phyloP scores from a whole-genome alignment of 2,329 filamentous ascomycete genomes.

The Colletotrichum chrysophilum region DNA sequence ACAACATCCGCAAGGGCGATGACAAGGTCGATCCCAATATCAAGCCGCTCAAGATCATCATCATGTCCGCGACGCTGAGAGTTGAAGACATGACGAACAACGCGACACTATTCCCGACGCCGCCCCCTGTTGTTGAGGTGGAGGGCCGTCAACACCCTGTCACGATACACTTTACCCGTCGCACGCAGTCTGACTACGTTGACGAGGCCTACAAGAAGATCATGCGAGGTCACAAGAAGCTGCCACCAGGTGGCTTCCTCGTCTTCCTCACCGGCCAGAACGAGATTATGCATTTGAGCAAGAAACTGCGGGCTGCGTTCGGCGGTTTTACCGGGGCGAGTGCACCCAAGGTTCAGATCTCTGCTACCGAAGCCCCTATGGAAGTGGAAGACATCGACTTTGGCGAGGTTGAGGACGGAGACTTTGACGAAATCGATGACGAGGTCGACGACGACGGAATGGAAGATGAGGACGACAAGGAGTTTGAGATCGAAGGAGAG shows the following conservation, averaged over 20 bases:
- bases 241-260: slow-evolving; percentile 88
- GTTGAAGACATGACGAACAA: slow-evolving; percentile 93
- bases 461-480: slow-evolving; percentile 60
- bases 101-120: slow-evolving; percentile 73
- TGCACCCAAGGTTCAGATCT: slow-evolving; percentile 74
- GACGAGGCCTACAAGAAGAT: slow-evolving; percentile 91
- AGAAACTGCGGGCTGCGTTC: slow-evolving; percentile 74
- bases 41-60: slow-evolving; percentile 87
- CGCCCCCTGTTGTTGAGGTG: slow-evolving; percentile 85
- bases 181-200: slow-evolving; percentile 85
- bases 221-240: slow-evolving; percentile 82
- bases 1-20: slow-evolving; percentile 81
- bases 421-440: slow-evolving; percentile 65
- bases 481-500: slow-evolving; percentile 72
- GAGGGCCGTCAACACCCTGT: slow-evolving; percentile 93
- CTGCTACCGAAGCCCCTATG: slow-evolving; percentile 77
- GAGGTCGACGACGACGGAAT: slow-evolving; percentile 63
- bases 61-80: slow-evolving; percentile 96
- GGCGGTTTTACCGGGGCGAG: slow-evolving; percentile 60
- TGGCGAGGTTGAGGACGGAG: slow-evolving; percentile 70
- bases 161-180: slow-evolving; percentile 84
- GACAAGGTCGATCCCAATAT: slow-evolving; percentile 72
- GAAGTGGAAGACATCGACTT: slow-evolving; percentile 90
- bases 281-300: slow-evolving; percentile 86
- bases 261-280: slow-evolving; percentile 95